A percentile compares a stretch with the other conserved stretches of the same genome.
These are phyloP conservation scores for Ormosia semicastrata DNA, from an alignment of 306 rosid species.

Conservation along the genomic window DNA sequence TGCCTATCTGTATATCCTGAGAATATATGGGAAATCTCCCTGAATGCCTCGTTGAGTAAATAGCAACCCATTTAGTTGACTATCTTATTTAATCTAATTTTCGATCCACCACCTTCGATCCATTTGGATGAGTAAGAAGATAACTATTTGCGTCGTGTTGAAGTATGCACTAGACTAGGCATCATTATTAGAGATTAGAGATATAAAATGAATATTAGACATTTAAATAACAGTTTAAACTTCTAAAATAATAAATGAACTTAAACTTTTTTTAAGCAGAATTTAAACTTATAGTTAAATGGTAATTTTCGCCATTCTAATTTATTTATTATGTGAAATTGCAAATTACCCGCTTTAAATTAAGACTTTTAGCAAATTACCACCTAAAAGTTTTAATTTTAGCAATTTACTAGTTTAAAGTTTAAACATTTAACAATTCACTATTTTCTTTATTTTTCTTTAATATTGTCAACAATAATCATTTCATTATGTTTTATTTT, in stretches of 20 bases:
- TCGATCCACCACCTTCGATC: neutral
- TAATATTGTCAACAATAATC: no score
- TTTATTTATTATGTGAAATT: neutral
- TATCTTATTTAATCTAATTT: neutral
- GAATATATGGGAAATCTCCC: neutral
- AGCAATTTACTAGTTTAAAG: no score
- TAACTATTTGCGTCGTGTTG: constrained; percentile 11
- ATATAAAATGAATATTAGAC: neutral
- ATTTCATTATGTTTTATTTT: no score
- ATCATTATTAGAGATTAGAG: neutral
- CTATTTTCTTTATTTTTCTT: no score
- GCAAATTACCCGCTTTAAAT: no score
- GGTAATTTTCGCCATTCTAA: neutral
- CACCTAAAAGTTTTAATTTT: no score
- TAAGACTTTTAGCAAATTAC: no score
- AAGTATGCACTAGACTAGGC: neutral
- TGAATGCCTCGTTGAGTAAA: constrained; percentile 13
- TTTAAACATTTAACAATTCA: no score
- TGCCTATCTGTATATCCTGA: neutral
- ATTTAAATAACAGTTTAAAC: neutral
- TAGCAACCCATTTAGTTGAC: constrained; percentile 30
- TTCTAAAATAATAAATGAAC: neutral
- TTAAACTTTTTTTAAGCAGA: no score
- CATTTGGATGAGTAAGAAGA: neutral
- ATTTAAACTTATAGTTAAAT: no score